Evolutionary conservation across 23 red algal genomes (phyloP), one percentile per base, ranked within the genome.

Genomic region (Gracilaria vermiculophylla): DNA sequence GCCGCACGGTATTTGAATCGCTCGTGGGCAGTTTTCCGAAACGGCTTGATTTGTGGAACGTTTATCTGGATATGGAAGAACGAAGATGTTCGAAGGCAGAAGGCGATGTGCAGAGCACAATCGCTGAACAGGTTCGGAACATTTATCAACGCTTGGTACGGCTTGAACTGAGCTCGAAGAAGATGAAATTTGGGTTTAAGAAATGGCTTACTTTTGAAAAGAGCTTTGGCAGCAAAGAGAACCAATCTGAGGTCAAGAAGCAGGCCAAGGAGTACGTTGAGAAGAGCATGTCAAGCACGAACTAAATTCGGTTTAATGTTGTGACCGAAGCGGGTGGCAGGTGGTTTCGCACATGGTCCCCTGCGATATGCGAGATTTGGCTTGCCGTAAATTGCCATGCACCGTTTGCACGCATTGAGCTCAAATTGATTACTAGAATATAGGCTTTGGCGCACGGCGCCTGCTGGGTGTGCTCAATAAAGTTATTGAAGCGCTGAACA

Each of bases 11-110:
- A 21, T 95, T 99, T 80, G 92, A 95, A 74, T 86, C 73, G 27
- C 66, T 99, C 32, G 82, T 95, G 10, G 91, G 62, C 51, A 87
- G 90, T 27, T 91, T 94, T 47, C 97, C 97, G 24, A 95, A 94
- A 77, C 92, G 97, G 11, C 58, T 99, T 47, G 97, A 99, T 66
- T 52, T 99, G 17, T 99, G 97, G 97, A 94, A 92, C 67, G 76
- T 99, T 31, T 99, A 99, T 65, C 42, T 95, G 5, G 97, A 99
- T 57, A 93, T 95, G 88, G 97, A 99, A 77, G 62, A 55, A 31
- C 39, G 75, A 50, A 23, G 83, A 24, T 69, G 53, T 40, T 65
- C 29, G 51, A 34, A 53, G 17, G 67, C 62, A 29, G 76, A 64
- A 32, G 45, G 54, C 39, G 44, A 88, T 3, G 47, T 29, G 25